phyloP scores from a whole-genome alignment of 192 early-diverging fungal species.

The Funneliformis geosporum region DNA sequence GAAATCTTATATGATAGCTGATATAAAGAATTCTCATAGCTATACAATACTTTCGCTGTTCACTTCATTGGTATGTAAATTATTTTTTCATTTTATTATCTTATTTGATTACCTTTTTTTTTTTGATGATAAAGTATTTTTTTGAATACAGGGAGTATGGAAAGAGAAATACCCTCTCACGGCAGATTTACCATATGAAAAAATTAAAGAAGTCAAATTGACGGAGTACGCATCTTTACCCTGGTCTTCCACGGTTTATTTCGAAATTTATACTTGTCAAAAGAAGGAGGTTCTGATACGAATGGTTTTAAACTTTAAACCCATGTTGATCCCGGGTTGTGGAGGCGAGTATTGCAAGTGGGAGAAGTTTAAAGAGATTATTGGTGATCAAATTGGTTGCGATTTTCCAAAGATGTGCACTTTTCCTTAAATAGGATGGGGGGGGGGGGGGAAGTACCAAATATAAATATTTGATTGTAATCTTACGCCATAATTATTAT shows the following conservation, averaged over 20 bases:
- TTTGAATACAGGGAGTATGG: not conserved
- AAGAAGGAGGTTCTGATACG: not conserved
- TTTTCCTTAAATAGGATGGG: not conserved
- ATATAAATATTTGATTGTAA: too few species aligned
- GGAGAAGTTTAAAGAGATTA: not conserved
- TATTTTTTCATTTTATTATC: too few species aligned
- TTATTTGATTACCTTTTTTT: not conserved
- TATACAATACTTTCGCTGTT: not conserved
- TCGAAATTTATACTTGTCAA: constrained; percentile 10
- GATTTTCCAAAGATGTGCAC: not conserved
- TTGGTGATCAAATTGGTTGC: not conserved
- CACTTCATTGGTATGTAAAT: constrained; percentile 9
- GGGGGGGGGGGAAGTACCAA: too few species aligned
- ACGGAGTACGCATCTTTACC: not conserved
- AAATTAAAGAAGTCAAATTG: not conserved
- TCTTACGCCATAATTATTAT: too few species aligned
- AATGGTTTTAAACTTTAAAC: not conserved
- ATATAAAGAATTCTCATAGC: constrained; percentile 18
- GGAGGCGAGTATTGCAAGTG: not conserved
- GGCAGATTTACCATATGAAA: constrained; percentile 7
- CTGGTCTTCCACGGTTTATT: constrained; percentile 9
- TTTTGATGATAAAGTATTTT: too few species aligned
- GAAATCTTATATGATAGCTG: constrained; percentile 3
- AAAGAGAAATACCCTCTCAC: not conserved
- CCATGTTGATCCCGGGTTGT: constrained; percentile 11